Base-by-base conservation (phyloP, 257 asterid species). In the Verbascum thapsus region DNA sequence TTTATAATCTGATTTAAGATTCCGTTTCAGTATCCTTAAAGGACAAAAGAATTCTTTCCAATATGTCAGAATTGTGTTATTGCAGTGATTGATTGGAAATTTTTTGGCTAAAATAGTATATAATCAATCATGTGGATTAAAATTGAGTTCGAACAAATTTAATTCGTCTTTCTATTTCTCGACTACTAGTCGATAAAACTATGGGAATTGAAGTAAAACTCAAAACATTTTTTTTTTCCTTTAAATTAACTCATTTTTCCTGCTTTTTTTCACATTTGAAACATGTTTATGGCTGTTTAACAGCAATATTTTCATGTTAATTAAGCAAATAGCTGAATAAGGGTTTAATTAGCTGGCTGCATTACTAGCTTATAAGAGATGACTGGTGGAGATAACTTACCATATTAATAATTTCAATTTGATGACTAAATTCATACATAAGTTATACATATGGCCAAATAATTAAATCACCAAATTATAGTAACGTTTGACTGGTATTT, bases 1-100 rank as follows among this genome's bases (percentile, higher is more conserved):
- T 67, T 56, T 77, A 58, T 78, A 67, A 63, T 67, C 58, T 74
- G 68, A 48, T 65, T 73, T 70, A 17, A 81, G 83, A 85, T 85
- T 83, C 94, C 85, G 47, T 71, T 70, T 79, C 61, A 55, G 72
- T 68, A 68, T 81, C 74, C 82, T 74, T 57, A 76, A 61, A 76
- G 81, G 91, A 79, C 85, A 77, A 76, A 71, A 55, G 2, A 26
- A 26, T 26, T 26, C 32, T 26, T n/a, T n/a, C n/a, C n/a, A n/a
- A n/a, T n/a, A n/a, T n/a, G n/a, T n/a, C n/a, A n/a, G n/a, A n/a
- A n/a, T n/a, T n/a, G n/a, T n/a, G n/a, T n/a, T n/a, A n/a, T n/a
- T n/a, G n/a, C n/a, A n/a, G n/a, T n/a, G n/a, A n/a, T n/a, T n/a
- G n/a, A n/a, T n/a, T n/a, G n/a, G n/a, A n/a, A n/a, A n/a, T n/a